Conservation (phyloP, 1,284 basidiomycete genomes). For the Chondrostereum purpureum region DNA sequence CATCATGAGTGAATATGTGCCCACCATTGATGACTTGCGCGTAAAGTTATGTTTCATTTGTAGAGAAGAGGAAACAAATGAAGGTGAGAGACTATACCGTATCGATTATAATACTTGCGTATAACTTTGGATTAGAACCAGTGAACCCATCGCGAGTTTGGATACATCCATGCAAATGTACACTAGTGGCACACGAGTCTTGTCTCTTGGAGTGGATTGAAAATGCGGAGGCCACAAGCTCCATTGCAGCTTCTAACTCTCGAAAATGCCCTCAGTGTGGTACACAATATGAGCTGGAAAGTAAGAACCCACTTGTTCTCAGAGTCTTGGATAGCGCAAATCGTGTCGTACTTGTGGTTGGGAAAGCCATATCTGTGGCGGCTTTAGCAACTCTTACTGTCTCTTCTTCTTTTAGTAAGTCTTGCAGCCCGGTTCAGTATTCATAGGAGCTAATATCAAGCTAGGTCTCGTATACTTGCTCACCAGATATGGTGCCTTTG, state of each 20-base stretch:
- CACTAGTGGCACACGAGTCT: constrained; percentile 70
- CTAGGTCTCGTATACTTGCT: constrained; percentile 53
- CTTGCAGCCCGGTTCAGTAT: no score
- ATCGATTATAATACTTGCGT: not conserved
- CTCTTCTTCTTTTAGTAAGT: constrained; percentile 25
- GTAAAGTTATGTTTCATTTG: constrained; percentile 76
- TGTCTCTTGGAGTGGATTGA: constrained; percentile 75
- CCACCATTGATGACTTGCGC: constrained; percentile 15
- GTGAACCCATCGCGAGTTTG: constrained; percentile 45
- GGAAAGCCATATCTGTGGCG: not conserved
- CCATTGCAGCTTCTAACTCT: constrained; percentile 45
- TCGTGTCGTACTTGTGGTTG: not conserved
- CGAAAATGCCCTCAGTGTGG: constrained; percentile 77
- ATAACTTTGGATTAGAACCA: constrained; percentile 25
- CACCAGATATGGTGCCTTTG: constrained; percentile 67
- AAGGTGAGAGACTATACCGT: constrained; percentile 37
- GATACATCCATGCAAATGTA: constrained; percentile 76
- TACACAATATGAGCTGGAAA: constrained; percentile 57
- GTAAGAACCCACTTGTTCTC: constrained; percentile 49
- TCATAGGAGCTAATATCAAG: no score
- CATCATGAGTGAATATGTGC: constrained; percentile 7
- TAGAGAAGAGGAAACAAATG: constrained; percentile 60
- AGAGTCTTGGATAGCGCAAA: constrained; percentile 35
- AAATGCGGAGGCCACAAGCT: constrained; percentile 49
- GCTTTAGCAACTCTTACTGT: not conserved